Evolutionary conservation across 1,284 basidiomycete genomes (phyloP).

Genomic region (Sutorius eximius): DNA sequence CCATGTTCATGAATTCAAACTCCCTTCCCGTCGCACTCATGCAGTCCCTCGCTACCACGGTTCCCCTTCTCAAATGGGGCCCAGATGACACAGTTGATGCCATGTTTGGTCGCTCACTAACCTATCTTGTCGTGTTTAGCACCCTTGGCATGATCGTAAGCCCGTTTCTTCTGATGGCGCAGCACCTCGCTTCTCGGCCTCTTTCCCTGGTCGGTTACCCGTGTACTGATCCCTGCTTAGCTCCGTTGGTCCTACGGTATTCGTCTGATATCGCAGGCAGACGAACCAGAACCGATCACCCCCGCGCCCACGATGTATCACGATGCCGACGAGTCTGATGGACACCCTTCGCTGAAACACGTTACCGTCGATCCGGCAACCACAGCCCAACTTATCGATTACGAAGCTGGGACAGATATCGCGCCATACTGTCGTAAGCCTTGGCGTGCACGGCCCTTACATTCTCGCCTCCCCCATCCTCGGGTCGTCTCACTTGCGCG

Average conservation of each 20-base stretch:
- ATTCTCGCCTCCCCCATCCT: neutral
- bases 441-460: neutral
- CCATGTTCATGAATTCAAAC: constrained; percentile 92
- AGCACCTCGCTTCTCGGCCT: neutral
- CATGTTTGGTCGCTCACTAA: constrained; percentile 91
- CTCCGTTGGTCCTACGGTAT: constrained; percentile 91
- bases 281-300: constrained; percentile 42
- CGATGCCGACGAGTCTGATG: constrained; percentile 8
- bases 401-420: neutral
- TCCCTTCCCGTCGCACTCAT: constrained; percentile 91
- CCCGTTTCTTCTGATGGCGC: neutral
- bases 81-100: constrained; percentile 77
- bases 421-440: neutral
- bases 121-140: constrained; percentile 90
- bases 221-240: constrained; percentile 36
- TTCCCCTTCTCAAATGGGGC: constrained; percentile 84
- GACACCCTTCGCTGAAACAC: neutral
- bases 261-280: constrained; percentile 70
- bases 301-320: constrained; percentile 2
- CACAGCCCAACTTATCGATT: constrained; percentile 10
- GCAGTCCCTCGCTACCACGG: constrained; percentile 85
- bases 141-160: constrained; percentile 89
- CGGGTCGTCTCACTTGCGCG: neutral
- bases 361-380: neutral
- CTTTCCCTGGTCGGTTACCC: neutral